Evolutionary conservation across 2,329 filamentous ascomycete genomes (phyloP), one percentile per base, ranked within the genome.

Genomic region (Aspergillus melleus): DNA sequence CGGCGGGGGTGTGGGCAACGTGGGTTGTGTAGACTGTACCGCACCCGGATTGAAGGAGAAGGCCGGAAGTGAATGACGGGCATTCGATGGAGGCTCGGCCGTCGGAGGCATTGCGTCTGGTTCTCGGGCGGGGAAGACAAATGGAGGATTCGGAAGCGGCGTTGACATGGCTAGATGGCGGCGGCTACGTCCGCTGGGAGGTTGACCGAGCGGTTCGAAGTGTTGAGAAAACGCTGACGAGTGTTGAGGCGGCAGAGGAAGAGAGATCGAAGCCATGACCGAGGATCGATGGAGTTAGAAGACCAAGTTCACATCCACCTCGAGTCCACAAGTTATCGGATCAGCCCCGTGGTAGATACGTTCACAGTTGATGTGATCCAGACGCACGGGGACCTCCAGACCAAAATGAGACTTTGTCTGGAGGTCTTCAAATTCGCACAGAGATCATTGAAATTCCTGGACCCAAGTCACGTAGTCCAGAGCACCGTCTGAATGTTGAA

Each of bases 121-220:
- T 8, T 81, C 75, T 50, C 68, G 67, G 24, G 68, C 78, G 74
- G 87, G 88, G 66, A 90, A 90, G 59, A 86, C 81, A 68, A 90
- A 90, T 6, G 82, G 83, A 30, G 88, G 87, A 55, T 89, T 89
- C 51, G 86, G 86, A 49, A 74, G 63, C 14, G 73, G 73, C 46
- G 68, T 52, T 49, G 70, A 68, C 70, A 73, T 71, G 49, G 62
- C 66, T 57, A 69, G 44, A 49, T 68, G 66, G 54, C 69, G 69
- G 62, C 69, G 68, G 60, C 55, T 66, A 57, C 67, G 63, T 51
- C 62, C 42, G 54, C 54, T 47, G 36, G 62, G 57, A n/a, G 71
- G 55, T 19, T 56, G 54, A 30, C 62, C 54, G n/a, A 64, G 39
- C 19, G 69, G 61, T 55, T 68, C 66, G 54, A 74, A 68, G 58